Evolutionary conservation across 2,329 filamentous ascomycete genomes (phyloP).

Genomic region (Aspergillus bombycis): DNA sequence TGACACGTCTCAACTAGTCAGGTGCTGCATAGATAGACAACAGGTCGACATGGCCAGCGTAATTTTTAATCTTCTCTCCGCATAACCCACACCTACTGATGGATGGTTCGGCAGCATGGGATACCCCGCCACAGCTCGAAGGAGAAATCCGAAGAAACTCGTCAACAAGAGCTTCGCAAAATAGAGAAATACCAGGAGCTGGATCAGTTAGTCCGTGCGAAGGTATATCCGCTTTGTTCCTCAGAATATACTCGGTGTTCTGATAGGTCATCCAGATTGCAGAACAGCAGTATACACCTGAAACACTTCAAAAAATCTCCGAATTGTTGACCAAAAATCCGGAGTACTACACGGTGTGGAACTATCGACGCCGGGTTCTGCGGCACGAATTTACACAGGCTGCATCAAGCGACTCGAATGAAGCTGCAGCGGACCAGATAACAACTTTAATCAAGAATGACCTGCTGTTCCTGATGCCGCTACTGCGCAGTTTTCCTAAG

Average conservation of each 20-base stretch:
- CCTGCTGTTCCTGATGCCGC: slow-evolving; percentile 77
- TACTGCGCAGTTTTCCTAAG: slow-evolving; percentile 86
- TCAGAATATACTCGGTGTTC: background rate
- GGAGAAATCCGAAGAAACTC: slow-evolving; percentile 69
- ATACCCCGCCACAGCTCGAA: slow-evolving; percentile 69
- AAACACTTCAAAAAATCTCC: slow-evolving; percentile 48
- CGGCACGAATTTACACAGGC: slow-evolving; percentile 58
- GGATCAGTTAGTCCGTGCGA: slow-evolving; percentile 67
- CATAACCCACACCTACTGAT: slow-evolving; percentile 17
- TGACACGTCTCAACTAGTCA: background rate
- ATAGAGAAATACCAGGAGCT: slow-evolving; percentile 76
- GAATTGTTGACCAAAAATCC: slow-evolving; percentile 50
- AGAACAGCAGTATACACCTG: slow-evolving; percentile 44
- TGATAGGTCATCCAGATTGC: slow-evolving; percentile 38
- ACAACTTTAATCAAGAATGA: slow-evolving; percentile 68
- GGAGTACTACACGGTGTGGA: slow-evolving; percentile 55
- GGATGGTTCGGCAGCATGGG: slow-evolving; percentile 68
- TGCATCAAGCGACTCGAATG: slow-evolving; percentile 22
- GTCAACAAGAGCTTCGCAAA: slow-evolving; percentile 71
- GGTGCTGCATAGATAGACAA: background rate
- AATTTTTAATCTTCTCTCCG: slow-evolving; percentile 14
- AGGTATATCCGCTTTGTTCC: slow-evolving; percentile 51
- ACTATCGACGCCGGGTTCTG: slow-evolving; percentile 68
- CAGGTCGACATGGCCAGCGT: slow-evolving; percentile 36
- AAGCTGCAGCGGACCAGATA: slow-evolving; percentile 50